phyloP scores from a whole-genome alignment of 768 basidiomycete species.

The Boletellus emodensis region DNA sequence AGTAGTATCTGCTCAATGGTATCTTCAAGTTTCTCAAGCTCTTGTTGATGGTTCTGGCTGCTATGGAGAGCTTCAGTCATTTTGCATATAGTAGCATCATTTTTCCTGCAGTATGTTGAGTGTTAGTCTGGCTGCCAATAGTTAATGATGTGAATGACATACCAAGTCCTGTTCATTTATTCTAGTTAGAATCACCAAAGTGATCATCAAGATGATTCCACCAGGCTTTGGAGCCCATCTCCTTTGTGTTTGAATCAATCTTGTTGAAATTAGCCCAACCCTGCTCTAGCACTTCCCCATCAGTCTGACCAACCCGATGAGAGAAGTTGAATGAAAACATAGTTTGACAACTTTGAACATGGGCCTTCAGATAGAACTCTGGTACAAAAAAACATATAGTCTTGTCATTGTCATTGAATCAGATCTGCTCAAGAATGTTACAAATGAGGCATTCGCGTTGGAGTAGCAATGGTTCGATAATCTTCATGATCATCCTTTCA shows the following conservation, averaged over 20 bases:
- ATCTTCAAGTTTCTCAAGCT: not conserved
- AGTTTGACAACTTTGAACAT: not conserved
- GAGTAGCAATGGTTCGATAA: no score
- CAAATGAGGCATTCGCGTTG: no score
- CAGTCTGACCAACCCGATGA: not conserved
- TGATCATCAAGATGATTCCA: not conserved
- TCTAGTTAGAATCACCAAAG: not conserved
- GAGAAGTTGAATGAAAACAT: not conserved
- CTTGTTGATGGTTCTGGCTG: not conserved
- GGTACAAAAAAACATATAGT: not conserved
- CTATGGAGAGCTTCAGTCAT: not conserved
- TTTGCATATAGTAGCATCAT: not conserved
- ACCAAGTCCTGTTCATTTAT: no score
- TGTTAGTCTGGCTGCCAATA: no score
- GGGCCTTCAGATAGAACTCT: not conserved
- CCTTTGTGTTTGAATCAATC: not conserved
- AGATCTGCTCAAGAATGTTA: no score
- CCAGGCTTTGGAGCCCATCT: not conserved
- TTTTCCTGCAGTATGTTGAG: not conserved
- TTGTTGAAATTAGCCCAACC: not conserved
- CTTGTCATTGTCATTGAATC: not conserved
- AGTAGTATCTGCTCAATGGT: not conserved
- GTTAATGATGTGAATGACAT: no score
- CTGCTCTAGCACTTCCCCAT: not conserved
- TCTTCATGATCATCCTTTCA: no score